phyloP scores from a whole-genome alignment of 2,329 filamentous ascomycete genomes.

The Aspergillus sp. region DNA sequence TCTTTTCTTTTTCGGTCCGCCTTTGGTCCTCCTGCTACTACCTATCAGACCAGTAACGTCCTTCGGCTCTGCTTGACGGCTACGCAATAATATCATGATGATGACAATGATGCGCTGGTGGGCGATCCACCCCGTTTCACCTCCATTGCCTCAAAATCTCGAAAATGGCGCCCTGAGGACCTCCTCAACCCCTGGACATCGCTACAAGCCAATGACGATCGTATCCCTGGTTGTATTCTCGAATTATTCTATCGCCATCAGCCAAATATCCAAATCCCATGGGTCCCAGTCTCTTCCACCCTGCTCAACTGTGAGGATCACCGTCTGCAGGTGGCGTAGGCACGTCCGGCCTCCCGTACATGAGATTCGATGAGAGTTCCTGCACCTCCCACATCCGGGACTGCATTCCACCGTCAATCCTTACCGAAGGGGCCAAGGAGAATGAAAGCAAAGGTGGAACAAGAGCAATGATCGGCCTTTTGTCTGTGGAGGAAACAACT shows the following conservation, averaged over 20 bases:
- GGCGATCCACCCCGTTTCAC: not conserved
- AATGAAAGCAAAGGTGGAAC: not conserved
- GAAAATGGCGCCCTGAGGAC: not conserved
- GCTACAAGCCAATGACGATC: not conserved
- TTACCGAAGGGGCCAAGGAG: not conserved
- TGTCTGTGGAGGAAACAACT: not conserved
- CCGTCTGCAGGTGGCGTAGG: not conserved
- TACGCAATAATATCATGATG: constrained; percentile 2
- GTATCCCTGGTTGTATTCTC: not conserved
- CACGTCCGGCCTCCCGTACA: not conserved
- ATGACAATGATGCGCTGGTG: constrained; percentile 1
- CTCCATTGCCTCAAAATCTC: not conserved
- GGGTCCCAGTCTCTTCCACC: not conserved
- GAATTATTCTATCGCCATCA: not conserved
- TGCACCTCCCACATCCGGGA: not conserved
- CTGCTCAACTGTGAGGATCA: not conserved
- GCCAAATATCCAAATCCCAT: not conserved
- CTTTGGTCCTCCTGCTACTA: not conserved
- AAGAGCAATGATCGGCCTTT: not conserved
- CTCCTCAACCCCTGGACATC: not conserved
- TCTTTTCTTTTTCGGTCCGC: not conserved
- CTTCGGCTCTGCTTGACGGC: not conserved
- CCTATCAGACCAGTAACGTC: constrained; percentile 5
- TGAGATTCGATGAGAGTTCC: not conserved
- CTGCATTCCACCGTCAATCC: constrained; percentile 4